Percentiles rank a stretch among this genome's conserved stretches.
Conservation (phyloP, 768 basidiomycete genomes). For the Mycena leptocephala region DNA sequence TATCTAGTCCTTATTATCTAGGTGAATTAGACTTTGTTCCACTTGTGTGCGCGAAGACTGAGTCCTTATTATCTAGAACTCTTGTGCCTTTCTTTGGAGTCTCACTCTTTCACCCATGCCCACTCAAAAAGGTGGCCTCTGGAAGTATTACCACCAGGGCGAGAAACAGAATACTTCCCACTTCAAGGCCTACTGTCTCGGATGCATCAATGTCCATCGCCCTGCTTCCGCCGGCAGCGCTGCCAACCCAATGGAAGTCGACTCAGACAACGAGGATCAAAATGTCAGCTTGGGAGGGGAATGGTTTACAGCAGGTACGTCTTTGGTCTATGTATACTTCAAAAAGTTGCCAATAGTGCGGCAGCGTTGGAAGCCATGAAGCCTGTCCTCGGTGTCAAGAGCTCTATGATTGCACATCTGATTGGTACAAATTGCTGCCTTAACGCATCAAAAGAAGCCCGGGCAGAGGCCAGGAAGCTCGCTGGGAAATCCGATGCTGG, state of each 20-base stretch:
- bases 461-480: too few relatives aligned
- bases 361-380: neutral
- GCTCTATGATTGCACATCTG: slow-evolving; percentile 20
- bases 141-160: neutral
- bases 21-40: too few relatives aligned
- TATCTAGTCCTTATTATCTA: too few relatives aligned
- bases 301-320: neutral
- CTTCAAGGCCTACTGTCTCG: neutral
- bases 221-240: neutral
- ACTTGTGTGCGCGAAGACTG: too few relatives aligned
- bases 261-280: neutral
- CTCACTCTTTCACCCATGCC: neutral
- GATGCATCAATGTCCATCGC: neutral
- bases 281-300: neutral
- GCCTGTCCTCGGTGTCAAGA: slow-evolving; percentile 19
- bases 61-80: too few relatives aligned
- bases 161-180: neutral
- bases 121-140: neutral
- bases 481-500: neutral
- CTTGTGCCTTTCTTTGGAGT: too few relatives aligned
- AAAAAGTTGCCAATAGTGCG: neutral
- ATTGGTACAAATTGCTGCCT: neutral
- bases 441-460: neutral
- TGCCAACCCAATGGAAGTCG: neutral
- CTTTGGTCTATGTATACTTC: neutral